A percentile compares a stretch with the other conserved stretches of the same genome.
Conservation (phyloP, 306 rosid genomes). For the Pterocarpus santalinus region DNA sequence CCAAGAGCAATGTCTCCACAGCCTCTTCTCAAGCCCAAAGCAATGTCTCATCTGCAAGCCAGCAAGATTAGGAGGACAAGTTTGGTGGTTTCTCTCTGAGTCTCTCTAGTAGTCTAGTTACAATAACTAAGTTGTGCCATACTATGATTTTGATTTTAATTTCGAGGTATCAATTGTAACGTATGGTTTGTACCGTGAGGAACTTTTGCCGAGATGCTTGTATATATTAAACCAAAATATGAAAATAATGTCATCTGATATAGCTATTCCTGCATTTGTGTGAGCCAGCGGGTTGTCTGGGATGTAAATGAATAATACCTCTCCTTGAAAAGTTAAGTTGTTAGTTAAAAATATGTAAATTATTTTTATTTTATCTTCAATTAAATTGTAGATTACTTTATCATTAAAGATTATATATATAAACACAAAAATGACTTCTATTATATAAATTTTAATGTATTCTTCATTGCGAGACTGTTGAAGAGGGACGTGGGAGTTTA, state of each 20-base stretch:
- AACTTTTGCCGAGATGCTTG: slow-evolving; percentile 34
- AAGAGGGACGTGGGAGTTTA: no score
- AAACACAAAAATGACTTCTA: no score
- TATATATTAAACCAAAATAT: slow-evolving; percentile 38
- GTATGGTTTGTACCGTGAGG: slow-evolving; percentile 14
- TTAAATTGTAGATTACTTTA: no score
- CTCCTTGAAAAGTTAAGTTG: no score
- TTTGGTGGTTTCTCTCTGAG: not conserved
- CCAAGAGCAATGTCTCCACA: slow-evolving; percentile 49
- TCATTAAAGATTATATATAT: no score
- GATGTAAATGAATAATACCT: not conserved
- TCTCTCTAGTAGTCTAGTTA: not conserved
- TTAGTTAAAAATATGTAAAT: not conserved
- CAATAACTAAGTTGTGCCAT: not conserved
- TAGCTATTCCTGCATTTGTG: not conserved
- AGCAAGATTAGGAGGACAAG: slow-evolving; percentile 33
- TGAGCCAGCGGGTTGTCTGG: not conserved
- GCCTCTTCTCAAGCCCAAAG: slow-evolving; percentile 56
- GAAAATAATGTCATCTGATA: slow-evolving; percentile 30
- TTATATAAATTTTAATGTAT: no score
- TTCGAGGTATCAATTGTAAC: slow-evolving; percentile 31
- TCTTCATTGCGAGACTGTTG: no score
- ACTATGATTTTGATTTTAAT: not conserved
- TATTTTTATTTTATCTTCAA: no score
- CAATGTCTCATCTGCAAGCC: slow-evolving; percentile 43